Percentiles rank a stretch among this genome's conserved stretches.
phyloP scores from a whole-genome alignment of 768 basidiomycete genomes.

The Boletus bicolor region DNA sequence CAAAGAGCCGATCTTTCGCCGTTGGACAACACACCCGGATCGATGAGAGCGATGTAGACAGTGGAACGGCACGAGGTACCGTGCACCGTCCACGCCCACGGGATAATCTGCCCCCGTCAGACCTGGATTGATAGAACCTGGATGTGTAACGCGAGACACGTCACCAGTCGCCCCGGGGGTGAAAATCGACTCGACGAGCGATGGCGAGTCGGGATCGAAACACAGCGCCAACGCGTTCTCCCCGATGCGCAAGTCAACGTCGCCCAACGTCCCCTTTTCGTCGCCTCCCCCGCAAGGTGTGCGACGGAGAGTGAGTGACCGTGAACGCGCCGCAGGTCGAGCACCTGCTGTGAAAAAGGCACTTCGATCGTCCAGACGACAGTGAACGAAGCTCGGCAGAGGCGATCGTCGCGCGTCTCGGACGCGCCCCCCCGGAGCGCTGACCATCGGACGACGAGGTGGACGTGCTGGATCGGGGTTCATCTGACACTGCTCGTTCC shows the following conservation, averaged over 20 bases:
- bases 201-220: slow-evolving; percentile 43
- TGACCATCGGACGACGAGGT: not conserved
- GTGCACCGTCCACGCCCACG: not conserved
- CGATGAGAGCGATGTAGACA: not conserved
- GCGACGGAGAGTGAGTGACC: not conserved
- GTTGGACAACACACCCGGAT: not conserved
- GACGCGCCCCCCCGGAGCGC: not conserved
- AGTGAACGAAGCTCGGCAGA: not conserved
- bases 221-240: not conserved
- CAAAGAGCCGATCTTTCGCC: too few species aligned
- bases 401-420: not conserved
- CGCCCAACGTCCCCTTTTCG: not conserved
- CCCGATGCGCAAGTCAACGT: not conserved
- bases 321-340: not conserved
- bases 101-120: not conserved
- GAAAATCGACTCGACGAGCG: slow-evolving; percentile 15
- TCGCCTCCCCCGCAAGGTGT: not conserved
- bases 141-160: not conserved
- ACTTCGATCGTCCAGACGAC: not conserved
- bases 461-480: not conserved
- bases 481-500: not conserved
- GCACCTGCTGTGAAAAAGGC: not conserved
- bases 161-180: not conserved
- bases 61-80: not conserved
- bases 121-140: not conserved